Percentiles rank a stretch among this genome's conserved stretches.
These are phyloP conservation scores for Nicotiana otophora DNA, from an alignment of 257 asterid species.

Conservation along the genomic window DNA sequence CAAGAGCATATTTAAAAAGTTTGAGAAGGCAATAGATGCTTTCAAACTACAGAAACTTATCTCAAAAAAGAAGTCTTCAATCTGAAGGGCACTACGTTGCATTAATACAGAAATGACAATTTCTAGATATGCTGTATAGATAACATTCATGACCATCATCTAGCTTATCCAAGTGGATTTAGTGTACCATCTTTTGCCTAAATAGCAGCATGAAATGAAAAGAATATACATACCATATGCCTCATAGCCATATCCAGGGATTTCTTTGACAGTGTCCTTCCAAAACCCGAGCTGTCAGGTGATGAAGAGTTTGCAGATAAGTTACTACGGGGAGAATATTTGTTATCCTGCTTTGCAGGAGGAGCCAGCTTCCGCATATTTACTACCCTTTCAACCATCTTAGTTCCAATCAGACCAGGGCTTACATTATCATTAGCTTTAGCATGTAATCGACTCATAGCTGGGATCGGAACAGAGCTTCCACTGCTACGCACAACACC, in stretches of 20 bases:
- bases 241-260: constrained; percentile 31
- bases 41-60: not conserved
- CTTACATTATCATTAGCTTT: constrained; percentile 18
- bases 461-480: constrained; percentile 24
- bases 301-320: constrained; percentile 18
- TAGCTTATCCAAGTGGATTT: not conserved
- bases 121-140: not conserved
- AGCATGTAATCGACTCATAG: constrained; percentile 20
- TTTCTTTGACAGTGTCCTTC: constrained; percentile 24
- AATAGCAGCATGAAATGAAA: not conserved
- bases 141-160: not conserved
- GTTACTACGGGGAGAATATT: constrained; percentile 9
- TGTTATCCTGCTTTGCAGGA: constrained; percentile 20
- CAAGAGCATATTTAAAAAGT: not conserved
- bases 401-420: constrained; percentile 21
- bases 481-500: constrained; percentile 13
- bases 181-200: not conserved
- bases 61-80: not conserved
- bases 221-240: constrained; percentile 25
- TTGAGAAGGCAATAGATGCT: not conserved
- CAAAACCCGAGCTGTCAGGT: constrained; percentile 23
- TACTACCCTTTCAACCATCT: constrained; percentile 29
- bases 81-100: not conserved
- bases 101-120: not conserved
- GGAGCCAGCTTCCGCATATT: constrained; percentile 28